These are phyloP conservation scores for Astrocystis sublimbata DNA, from an alignment of 495 filamentous ascomycete genomes.

Conservation along the genomic window DNA sequence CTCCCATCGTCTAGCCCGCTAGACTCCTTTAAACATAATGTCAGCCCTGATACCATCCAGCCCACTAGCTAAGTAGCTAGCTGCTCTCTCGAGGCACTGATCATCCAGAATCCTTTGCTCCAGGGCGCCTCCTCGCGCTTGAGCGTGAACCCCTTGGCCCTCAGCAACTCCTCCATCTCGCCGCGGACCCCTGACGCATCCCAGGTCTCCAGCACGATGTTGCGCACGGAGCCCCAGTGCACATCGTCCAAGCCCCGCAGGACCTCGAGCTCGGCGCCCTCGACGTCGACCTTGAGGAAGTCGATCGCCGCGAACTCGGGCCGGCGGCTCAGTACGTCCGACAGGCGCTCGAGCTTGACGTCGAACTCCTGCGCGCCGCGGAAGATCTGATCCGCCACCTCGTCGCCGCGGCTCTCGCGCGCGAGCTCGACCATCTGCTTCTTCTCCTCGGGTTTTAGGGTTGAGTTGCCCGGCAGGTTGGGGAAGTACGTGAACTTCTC, in stretches of 20 bases:
- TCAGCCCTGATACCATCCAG: background rate
- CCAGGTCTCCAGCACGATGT: conserved; percentile 22
- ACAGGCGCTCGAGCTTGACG: conserved; percentile 9
- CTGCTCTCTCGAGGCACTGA: background rate
- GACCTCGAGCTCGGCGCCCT: conserved; percentile 24
- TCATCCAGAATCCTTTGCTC: background rate
- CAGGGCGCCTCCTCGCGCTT: conserved; percentile 4
- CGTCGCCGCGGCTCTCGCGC: background rate
- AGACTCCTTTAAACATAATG: background rate
- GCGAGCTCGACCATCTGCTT: conserved; percentile 13
- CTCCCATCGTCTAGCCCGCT: too few species aligned
- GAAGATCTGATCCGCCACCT: background rate
- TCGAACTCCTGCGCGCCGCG: background rate
- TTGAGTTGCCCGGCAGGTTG: conserved; percentile 20
- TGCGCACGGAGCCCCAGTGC: conserved; percentile 20
- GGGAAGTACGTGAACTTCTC: conserved; percentile 26
- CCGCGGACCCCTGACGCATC: conserved; percentile 14
- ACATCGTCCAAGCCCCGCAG: conserved; percentile 22
- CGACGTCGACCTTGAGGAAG: conserved; percentile 25
- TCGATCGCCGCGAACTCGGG: conserved; percentile 17
- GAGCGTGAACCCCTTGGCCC: conserved; percentile 10
- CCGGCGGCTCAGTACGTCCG: conserved; percentile 17
- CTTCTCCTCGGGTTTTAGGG: conserved; percentile 21
- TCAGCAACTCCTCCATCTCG: conserved; percentile 20
- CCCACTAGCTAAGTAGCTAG: background rate